Conservation (phyloP, 805 yeast genomes). For the Ogataea trehalophila region DNA sequence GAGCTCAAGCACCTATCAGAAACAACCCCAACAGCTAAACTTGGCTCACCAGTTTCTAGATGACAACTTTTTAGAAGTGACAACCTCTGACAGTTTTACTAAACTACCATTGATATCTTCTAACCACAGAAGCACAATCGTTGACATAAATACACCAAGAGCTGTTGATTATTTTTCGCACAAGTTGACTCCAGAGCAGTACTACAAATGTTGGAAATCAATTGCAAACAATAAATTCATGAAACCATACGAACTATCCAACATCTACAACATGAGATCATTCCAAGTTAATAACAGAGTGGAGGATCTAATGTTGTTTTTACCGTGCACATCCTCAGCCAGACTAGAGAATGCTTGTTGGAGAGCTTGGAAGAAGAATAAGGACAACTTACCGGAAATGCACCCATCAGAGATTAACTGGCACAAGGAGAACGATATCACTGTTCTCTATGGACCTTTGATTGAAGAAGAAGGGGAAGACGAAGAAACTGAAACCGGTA, state of each 20-base stretch:
- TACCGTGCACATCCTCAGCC: conserved; percentile 31
- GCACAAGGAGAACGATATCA: conserved; percentile 50
- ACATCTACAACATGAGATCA: conserved; percentile 21
- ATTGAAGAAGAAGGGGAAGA: conserved; percentile 15
- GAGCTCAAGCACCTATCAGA: background rate
- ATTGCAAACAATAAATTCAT: conserved; percentile 31
- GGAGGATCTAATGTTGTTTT: conserved; percentile 30
- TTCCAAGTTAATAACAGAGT: conserved; percentile 21
- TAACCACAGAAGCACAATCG: conserved; percentile 4
- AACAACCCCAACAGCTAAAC: conserved; percentile 6
- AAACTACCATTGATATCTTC: conserved; percentile 23
- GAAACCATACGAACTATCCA: conserved; percentile 30
- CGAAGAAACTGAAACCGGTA: background rate
- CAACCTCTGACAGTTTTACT: conserved; percentile 18
- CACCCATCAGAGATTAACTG: conserved; percentile 46
- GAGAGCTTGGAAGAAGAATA: conserved; percentile 92
- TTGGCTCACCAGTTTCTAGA: conserved; percentile 29
- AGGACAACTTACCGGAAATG: conserved; percentile 46
- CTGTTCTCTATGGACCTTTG: conserved; percentile 51
- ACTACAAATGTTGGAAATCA: conserved; percentile 39
- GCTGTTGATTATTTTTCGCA: conserved; percentile 40
- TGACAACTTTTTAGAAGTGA: conserved; percentile 23
- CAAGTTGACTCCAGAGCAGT: conserved; percentile 31
- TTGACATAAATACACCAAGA: conserved; percentile 16
- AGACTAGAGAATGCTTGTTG: conserved; percentile 81